phyloP scores from a whole-genome alignment of 345 rosid genomes.

The Moricandia moricandioides region DNA sequence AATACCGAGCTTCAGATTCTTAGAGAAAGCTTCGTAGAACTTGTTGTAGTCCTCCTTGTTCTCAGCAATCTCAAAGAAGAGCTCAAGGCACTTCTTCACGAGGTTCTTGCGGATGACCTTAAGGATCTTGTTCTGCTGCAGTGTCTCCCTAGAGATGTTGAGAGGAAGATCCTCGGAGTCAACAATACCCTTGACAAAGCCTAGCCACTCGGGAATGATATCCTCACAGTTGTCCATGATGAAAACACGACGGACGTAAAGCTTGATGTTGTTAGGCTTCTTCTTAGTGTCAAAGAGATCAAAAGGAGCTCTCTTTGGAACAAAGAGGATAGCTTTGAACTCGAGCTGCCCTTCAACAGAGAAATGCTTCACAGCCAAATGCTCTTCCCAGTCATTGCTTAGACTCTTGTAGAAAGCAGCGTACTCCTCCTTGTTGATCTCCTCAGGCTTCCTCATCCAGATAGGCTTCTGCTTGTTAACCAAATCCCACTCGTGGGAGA shows the following conservation, averaged over 20 bases:
- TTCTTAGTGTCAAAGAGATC: background rate
- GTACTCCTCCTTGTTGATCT: conserved; percentile 81
- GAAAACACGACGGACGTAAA: background rate
- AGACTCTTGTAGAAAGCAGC: conserved; percentile 89
- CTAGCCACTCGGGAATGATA: background rate
- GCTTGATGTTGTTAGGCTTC: background rate
- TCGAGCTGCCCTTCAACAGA: background rate
- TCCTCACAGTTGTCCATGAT: background rate
- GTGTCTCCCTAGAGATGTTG: background rate
- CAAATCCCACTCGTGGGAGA: conserved; percentile 70
- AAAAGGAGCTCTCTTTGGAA: background rate
- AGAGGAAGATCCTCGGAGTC: background rate
- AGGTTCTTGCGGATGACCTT: no score
- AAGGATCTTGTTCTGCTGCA: background rate
- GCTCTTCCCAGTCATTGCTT: background rate
- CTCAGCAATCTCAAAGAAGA: no score
- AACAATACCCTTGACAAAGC: background rate
- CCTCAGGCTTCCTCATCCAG: conserved; percentile 97
- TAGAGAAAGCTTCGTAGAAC: no score
- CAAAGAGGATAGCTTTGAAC: background rate
- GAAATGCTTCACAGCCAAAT: background rate
- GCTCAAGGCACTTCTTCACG: no score
- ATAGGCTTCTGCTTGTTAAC: conserved; percentile 92
- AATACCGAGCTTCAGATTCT: background rate
- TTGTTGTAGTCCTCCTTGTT: no score